Percentiles rank a stretch among this genome's conserved stretches.
These are phyloP conservation scores for Yamadazyma kanchanaburiensis DNA, from an alignment of 1,139 yeast species.

Conservation along the genomic window DNA sequence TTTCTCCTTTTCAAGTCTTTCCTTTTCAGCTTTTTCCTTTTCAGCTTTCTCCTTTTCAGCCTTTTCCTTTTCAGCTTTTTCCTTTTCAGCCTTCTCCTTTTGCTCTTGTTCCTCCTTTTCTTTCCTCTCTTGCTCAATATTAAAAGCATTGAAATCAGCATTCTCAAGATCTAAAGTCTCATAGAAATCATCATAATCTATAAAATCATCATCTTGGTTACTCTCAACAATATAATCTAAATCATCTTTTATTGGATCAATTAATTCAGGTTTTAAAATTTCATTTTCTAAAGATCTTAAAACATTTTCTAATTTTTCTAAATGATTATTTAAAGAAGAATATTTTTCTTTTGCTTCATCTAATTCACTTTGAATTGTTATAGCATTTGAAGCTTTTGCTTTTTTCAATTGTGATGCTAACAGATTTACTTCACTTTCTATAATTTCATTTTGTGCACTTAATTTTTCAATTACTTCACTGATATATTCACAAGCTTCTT, in stretches of 20 bases:
- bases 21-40: constrained; percentile 3
- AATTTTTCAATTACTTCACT: constrained; percentile 77
- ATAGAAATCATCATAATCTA: constrained; percentile 92
- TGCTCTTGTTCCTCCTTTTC: constrained; percentile 8
- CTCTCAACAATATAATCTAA: constrained; percentile 92
- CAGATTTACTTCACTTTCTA: constrained; percentile 74
- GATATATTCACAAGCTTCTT: constrained; percentile 70
- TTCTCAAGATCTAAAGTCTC: constrained; percentile 82
- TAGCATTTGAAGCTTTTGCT: constrained; percentile 44
- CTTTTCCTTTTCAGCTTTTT: constrained; percentile 9
- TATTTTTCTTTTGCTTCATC: constrained; percentile 61
- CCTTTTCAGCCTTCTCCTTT: constrained; percentile 5
- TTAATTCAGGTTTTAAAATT: constrained; percentile 73
- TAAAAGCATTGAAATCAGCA: constrained; percentile 22
- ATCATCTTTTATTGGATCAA: constrained; percentile 83
- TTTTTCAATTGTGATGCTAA: constrained; percentile 43
- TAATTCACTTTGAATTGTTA: constrained; percentile 45
- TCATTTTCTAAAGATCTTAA: constrained; percentile 80
- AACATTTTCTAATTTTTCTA: constrained; percentile 72
- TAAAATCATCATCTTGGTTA: constrained; percentile 93
- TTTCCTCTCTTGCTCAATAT: constrained; percentile 16
- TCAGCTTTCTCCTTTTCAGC: constrained; percentile 8
- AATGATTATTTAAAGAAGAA: constrained; percentile 80
- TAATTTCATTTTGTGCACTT: constrained; percentile 73
- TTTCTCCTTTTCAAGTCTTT: too few relatives aligned